Evolutionary conservation across 2,329 filamentous ascomycete genomes (phyloP).

Genomic region (Fusarium buxicola): DNA sequence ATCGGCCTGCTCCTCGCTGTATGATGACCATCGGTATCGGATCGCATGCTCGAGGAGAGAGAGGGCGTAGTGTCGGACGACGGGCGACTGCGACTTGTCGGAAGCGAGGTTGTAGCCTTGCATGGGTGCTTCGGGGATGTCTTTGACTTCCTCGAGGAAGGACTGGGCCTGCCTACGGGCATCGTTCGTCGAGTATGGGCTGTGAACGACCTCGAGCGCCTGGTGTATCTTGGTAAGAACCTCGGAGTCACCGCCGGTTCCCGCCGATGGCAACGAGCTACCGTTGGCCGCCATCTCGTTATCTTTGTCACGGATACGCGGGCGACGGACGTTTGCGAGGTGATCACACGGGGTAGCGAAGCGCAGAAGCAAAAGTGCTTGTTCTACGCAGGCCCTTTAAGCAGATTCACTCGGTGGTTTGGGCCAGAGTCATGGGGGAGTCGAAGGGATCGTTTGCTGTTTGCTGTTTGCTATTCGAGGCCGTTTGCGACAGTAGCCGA

Average conservation of each 20-base stretch:
- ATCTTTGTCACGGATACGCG: conserved; percentile 19
- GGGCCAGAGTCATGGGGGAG: conserved; percentile 36
- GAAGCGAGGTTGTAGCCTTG: conserved; percentile 87
- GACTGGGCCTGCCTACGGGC: conserved; percentile 83
- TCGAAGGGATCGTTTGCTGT: conserved; percentile 14
- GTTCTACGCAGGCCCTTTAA: conserved; percentile 37
- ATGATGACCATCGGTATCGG: conserved; percentile 84
- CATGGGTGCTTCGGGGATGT: conserved; percentile 80
- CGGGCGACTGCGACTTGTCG: conserved; percentile 78
- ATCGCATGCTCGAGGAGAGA: conserved; percentile 92
- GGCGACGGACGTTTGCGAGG: conserved; percentile 23
- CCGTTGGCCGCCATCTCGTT: conserved; percentile 55
- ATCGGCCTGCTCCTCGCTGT: conserved; percentile 73
- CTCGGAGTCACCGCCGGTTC: conserved; percentile 55
- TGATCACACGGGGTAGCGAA: conserved; percentile 23
- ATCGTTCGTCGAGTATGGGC: conserved; percentile 82
- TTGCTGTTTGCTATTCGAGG: conserved; percentile 21
- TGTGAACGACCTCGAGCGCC: conserved; percentile 90
- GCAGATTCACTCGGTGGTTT: conserved; percentile 26
- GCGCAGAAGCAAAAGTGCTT: conserved; percentile 31
- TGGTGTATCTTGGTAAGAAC: conserved; percentile 78
- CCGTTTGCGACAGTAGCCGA: conserved; percentile 30
- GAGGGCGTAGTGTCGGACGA: conserved; percentile 93
- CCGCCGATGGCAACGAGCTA: conserved; percentile 46
- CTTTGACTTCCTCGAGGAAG: conserved; percentile 89